phyloP scores from a whole-genome alignment of 257 asterid genomes.

The Prunella vulgaris region DNA sequence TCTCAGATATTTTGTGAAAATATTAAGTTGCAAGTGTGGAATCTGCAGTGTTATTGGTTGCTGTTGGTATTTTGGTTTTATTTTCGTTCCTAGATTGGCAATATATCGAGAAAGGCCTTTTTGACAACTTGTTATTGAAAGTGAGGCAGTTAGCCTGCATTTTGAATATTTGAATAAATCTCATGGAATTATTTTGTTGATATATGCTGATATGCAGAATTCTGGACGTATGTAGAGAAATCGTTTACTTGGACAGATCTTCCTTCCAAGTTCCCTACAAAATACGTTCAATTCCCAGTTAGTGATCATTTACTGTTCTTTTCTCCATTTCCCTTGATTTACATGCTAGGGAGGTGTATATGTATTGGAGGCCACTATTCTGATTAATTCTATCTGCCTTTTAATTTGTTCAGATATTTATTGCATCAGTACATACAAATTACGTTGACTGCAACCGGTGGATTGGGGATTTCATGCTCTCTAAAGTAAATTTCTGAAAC shows the following conservation, averaged over 20 bases:
- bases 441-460: constrained; percentile 96
- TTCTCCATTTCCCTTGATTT: constrained; percentile 2
- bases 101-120: neutral
- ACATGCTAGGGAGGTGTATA: neutral
- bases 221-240: constrained; percentile 94
- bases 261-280: constrained; percentile 97
- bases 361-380: neutral
- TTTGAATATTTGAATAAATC: constrained; percentile 11
- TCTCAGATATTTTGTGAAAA: neutral
- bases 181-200: constrained; percentile 1
- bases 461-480: constrained; percentile 92
- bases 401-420: constrained; percentile 49
- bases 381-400: constrained; percentile 19
- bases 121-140: constrained; percentile 3
- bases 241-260: constrained; percentile 97
- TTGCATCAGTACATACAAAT: constrained; percentile 91
- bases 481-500: constrained; percentile 55
- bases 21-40: constrained; percentile 5
- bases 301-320: constrained; percentile 27
- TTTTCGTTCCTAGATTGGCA: neutral
- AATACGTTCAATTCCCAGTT: constrained; percentile 95
- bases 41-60: constrained; percentile 9
- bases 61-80: neutral
- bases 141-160: constrained; percentile 4
- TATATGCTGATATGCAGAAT: constrained; percentile 48